phyloP scores from a whole-genome alignment of 768 basidiomycete species.

The Russula griseocarnosa region DNA sequence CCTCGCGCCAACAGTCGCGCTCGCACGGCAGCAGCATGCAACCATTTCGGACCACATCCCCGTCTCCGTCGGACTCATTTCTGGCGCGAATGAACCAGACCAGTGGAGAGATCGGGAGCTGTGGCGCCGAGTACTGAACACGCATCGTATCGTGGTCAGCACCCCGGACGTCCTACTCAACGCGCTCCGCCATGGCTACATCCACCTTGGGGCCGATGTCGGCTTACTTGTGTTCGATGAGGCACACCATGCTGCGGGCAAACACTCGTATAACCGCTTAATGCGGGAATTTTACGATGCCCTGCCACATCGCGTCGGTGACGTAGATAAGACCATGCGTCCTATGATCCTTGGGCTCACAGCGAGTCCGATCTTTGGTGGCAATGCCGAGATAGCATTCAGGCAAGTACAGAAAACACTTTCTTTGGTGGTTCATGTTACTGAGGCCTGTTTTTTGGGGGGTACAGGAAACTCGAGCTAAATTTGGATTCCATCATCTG shows the following conservation, averaged over 20 bases:
- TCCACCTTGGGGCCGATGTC: constrained; percentile 57
- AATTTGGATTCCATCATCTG: constrained; percentile 68
- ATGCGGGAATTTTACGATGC: constrained; percentile 70
- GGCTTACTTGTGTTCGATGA: constrained; percentile 73
- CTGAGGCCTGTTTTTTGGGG: constrained; percentile 13
- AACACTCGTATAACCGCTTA: constrained; percentile 72
- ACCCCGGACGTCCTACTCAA: constrained; percentile 78
- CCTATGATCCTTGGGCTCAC: constrained; percentile 75
- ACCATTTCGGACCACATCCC: constrained; percentile 61
- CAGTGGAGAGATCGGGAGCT: constrained; percentile 65
- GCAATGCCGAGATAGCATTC: constrained; percentile 58
- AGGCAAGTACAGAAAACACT: constrained; percentile 39
- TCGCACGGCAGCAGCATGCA: constrained; percentile 63
- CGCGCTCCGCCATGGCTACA: constrained; percentile 67
- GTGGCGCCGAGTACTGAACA: constrained; percentile 56
- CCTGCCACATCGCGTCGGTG: constrained; percentile 40
- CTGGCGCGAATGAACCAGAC: constrained; percentile 65
- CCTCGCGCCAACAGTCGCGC: constrained; percentile 69
- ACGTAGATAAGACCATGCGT: constrained; percentile 35
- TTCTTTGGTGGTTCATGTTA: not conserved
- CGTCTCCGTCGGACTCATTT: constrained; percentile 62
- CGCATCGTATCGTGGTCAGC: constrained; percentile 62
- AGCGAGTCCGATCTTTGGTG: constrained; percentile 81
- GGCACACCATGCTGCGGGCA: constrained; percentile 71
- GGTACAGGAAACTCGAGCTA: constrained; percentile 58